Percentiles rank a stretch among this genome's conserved stretches.
Conservation (phyloP, 2,329 filamentous ascomycete genomes). For the Clonostachys rhizophaga region DNA sequence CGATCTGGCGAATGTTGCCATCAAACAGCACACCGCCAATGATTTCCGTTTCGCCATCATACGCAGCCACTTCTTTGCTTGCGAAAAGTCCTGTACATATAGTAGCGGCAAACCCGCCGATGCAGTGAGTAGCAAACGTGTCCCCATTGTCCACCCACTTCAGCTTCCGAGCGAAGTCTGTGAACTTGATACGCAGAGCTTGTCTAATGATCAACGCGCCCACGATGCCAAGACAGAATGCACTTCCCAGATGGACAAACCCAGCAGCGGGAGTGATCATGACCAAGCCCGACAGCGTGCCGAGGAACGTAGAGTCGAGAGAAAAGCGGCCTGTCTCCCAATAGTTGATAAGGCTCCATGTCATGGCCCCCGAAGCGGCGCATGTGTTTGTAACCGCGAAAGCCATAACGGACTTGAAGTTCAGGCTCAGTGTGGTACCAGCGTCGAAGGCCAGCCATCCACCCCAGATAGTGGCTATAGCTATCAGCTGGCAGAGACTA, state of each 20-base stretch:
- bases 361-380: slow-evolving; percentile 6
- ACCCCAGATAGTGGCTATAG: slow-evolving; percentile 10
- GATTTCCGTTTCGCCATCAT: slow-evolving; percentile 6
- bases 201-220: slow-evolving; percentile 43
- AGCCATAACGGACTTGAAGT: slow-evolving; percentile 9
- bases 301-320: slow-evolving; percentile 44
- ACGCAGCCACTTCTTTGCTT: slow-evolving; percentile 8
- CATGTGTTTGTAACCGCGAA: slow-evolving; percentile 8
- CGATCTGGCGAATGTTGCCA: slow-evolving; percentile 7
- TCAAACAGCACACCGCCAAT: slow-evolving; percentile 9
- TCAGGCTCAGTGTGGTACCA: slow-evolving; percentile 7
- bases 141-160: slow-evolving; percentile 9
- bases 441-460: slow-evolving; percentile 9
- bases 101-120: slow-evolving; percentile 7
- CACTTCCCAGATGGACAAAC: slow-evolving; percentile 39
- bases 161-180: slow-evolving; percentile 5
- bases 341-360: slow-evolving; percentile 7
- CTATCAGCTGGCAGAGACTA: slow-evolving; percentile 7
- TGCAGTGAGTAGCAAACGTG: slow-evolving; percentile 9
- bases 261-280: slow-evolving; percentile 44
- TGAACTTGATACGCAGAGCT: slow-evolving; percentile 10
- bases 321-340: slow-evolving; percentile 26
- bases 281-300: slow-evolving; percentile 44
- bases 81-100: slow-evolving; percentile 8
- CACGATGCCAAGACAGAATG: slow-evolving; percentile 40